phyloP scores from a whole-genome alignment of 768 basidiomycete genomes.

The Vishniacozyma victoriae region DNA sequence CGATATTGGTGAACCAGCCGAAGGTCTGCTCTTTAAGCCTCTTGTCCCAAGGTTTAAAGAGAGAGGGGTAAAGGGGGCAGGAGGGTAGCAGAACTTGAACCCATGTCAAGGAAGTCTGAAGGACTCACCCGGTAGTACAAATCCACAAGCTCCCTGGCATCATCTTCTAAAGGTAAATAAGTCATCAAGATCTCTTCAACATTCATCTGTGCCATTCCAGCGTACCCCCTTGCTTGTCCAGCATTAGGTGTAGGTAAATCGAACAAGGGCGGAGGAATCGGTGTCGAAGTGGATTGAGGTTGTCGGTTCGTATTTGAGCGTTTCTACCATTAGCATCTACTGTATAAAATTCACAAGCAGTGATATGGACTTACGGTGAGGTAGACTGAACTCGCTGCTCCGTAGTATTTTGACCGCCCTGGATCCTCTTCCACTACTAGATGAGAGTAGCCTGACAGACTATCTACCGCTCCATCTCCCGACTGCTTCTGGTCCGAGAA shows the following conservation, averaged over 20 bases:
- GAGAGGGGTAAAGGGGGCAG: no score
- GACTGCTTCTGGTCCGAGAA: neutral
- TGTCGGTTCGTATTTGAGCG: neutral
- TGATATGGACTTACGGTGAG: conserved; percentile 11
- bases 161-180: conserved; percentile 4
- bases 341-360: neutral
- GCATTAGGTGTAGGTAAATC: conserved; percentile 6
- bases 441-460: conserved; percentile 8
- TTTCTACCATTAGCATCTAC: neutral
- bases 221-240: conserved; percentile 1
- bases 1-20: conserved; percentile 17
- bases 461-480: neutral
- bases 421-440: conserved; percentile 11
- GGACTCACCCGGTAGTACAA: conserved; percentile 12
- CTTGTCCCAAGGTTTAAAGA: no score
- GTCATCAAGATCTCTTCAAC: conserved; percentile 4
- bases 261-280: neutral
- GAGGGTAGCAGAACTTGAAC: neutral
- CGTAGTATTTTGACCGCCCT: conserved; percentile 15
- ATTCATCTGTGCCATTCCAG: conserved; percentile 1
- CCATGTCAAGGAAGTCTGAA: neutral
- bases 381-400: conserved; percentile 19
- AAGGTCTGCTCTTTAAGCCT: no score
- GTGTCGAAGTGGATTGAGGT: neutral
- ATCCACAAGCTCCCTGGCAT: conserved; percentile 4